Evolutionary conservation across 257 asterid genomes (phyloP).

Genomic region (Nicotiana paniculata): DNA sequence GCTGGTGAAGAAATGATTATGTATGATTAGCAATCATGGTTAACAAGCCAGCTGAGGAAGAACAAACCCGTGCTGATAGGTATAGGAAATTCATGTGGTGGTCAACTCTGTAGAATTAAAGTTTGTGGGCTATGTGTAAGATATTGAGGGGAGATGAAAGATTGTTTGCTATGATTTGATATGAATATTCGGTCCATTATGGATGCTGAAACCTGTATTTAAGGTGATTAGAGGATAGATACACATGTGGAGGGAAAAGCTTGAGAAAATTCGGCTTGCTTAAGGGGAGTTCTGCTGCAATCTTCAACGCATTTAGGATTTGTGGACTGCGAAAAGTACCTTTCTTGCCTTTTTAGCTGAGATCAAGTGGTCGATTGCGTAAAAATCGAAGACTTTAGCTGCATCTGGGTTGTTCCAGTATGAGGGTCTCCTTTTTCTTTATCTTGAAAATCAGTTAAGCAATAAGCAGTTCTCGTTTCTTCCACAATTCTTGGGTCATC

Average conservation of each 20-base stretch:
- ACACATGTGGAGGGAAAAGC: neutral
- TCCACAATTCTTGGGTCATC: neutral
- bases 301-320: neutral
- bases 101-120: too few relatives aligned
- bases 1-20: neutral
- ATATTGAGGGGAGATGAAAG: neutral
- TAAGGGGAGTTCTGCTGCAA: neutral
- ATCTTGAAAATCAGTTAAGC: neutral
- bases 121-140: neutral
- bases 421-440: neutral
- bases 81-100: too few relatives aligned
- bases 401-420: neutral
- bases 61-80: too few relatives aligned
- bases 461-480: neutral
- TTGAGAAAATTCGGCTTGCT: neutral
- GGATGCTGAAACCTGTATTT: neutral
- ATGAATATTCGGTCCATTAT: neutral
- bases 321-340: neutral
- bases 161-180: neutral
- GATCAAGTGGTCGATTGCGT: neutral
- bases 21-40: neutral
- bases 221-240: neutral
- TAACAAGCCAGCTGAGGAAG: neutral
- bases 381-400: neutral
- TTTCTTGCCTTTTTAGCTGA: neutral